Percentiles rank a stretch among this genome's conserved stretches.
Evolutionary conservation across 2,329 filamentous ascomycete species (phyloP).

Genomic region (Fusarium sp.): DNA sequence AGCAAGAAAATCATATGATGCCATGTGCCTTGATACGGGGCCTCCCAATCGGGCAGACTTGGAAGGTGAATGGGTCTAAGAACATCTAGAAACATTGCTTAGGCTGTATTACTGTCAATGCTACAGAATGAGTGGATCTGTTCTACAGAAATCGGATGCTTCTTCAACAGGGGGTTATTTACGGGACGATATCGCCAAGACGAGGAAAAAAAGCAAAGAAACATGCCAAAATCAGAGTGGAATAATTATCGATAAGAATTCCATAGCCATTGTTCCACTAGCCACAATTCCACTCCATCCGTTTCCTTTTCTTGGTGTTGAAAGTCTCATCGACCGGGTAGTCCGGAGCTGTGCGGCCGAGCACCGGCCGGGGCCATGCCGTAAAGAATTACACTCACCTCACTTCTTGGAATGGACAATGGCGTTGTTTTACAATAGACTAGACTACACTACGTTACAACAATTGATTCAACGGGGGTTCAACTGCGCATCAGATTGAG

Average conservation of each 20-base stretch:
- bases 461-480: constrained; percentile 21
- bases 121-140: constrained; percentile 15
- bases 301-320: neutral
- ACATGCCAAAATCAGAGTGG: neutral
- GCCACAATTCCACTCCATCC: constrained; percentile 20
- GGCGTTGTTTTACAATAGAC: constrained; percentile 26
- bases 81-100: constrained; percentile 33
- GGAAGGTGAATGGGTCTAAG: constrained; percentile 20
- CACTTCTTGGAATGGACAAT: constrained; percentile 15
- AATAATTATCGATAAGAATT: neutral
- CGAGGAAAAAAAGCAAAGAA: constrained; percentile 12
- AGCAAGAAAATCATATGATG: constrained; percentile 43
- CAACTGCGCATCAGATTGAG: constrained; percentile 18
- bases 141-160: constrained; percentile 28
- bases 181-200: constrained; percentile 10
- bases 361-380: constrained; percentile 27
- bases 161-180: constrained; percentile 7
- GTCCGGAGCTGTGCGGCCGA: constrained; percentile 35
- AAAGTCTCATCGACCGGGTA: constrained; percentile 21
- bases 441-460: constrained; percentile 14
- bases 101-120: constrained; percentile 2
- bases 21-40: constrained; percentile 36
- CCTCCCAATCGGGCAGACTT: constrained; percentile 40
- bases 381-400: constrained; percentile 25
- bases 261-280: neutral